These are phyloP conservation scores for Phialophora tarda DNA, from an alignment of 2,329 filamentous ascomycete species.

Conservation along the genomic window DNA sequence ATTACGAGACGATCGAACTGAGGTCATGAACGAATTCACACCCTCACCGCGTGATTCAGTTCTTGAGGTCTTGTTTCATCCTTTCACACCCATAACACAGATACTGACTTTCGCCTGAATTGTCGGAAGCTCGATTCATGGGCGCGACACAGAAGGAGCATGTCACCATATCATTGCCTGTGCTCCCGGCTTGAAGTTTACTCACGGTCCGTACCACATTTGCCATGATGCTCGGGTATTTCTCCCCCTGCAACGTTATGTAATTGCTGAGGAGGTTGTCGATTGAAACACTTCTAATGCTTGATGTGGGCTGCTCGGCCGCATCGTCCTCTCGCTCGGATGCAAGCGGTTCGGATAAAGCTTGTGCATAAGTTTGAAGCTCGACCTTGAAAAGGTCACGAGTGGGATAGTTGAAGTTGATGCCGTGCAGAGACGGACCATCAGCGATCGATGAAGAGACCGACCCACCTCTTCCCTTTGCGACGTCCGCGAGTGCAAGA, in stretches of 20 bases:
- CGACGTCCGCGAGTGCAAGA: constrained; percentile 82
- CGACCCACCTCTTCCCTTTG: constrained; percentile 85
- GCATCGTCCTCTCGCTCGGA: constrained; percentile 27
- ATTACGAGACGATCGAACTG: background rate
- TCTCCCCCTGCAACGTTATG: constrained; percentile 81
- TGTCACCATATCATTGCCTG: constrained; percentile 67
- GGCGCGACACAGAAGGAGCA: constrained; percentile 58
- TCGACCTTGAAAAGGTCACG: constrained; percentile 86
- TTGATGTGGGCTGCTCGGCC: constrained; percentile 40
- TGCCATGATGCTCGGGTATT: constrained; percentile 88
- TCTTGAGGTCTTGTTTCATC: constrained; percentile 42
- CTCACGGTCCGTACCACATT: constrained; percentile 94
- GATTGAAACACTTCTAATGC: constrained; percentile 78
- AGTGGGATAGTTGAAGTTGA: constrained; percentile 76
- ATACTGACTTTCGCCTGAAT: constrained; percentile 3
- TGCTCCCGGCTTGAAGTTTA: constrained; percentile 64
- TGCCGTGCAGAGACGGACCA: constrained; percentile 64
- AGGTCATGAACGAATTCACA: background rate
- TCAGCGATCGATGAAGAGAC: constrained; percentile 83
- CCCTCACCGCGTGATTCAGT: background rate
- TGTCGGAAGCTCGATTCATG: background rate
- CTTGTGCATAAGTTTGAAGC: constrained; percentile 67
- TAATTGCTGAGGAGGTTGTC: constrained; percentile 89
- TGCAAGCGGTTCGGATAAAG: constrained; percentile 43
- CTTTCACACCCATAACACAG: constrained; percentile 54